Evolutionary conservation across 192 early-diverging fungal species (phyloP).

Genomic region (Geranomyces variabilis): DNA sequence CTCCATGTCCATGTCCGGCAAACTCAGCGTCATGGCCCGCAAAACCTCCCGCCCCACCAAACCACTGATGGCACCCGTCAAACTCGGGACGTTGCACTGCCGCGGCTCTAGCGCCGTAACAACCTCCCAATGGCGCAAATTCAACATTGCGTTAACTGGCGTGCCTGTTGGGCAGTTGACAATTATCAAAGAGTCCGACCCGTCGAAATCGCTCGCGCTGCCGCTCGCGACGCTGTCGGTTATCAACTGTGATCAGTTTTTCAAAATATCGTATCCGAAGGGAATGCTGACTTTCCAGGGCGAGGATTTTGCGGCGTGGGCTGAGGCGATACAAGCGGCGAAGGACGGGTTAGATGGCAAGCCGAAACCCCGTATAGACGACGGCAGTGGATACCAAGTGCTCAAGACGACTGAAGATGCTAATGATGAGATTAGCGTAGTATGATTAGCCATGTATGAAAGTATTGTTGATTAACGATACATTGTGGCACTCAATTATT

Average conservation of each 20-base stretch:
- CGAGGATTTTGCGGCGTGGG: slow-evolving; percentile 7
- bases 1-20: neutral
- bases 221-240: neutral
- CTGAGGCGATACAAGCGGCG: neutral
- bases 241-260: neutral
- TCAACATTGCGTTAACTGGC: neutral
- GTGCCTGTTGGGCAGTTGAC: neutral
- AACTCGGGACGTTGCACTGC: neutral
- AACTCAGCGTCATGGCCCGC: neutral
- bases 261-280: slow-evolving; percentile 7
- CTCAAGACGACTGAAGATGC: too few relatives aligned
- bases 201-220: neutral
- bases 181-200: slow-evolving; percentile 3
- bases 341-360: neutral
- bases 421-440: too few relatives aligned
- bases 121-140: slow-evolving; percentile 11
- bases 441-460: too few relatives aligned
- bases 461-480: too few relatives aligned
- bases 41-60: neutral
- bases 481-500: too few relatives aligned
- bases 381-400: too few relatives aligned
- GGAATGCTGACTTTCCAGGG: slow-evolving; percentile 6
- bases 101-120: slow-evolving; percentile 18
- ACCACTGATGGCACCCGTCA: neutral
- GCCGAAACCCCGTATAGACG: too few relatives aligned